Evolutionary conservation across 768 basidiomycete species (phyloP).

Genomic region (Suillus plorans): DNA sequence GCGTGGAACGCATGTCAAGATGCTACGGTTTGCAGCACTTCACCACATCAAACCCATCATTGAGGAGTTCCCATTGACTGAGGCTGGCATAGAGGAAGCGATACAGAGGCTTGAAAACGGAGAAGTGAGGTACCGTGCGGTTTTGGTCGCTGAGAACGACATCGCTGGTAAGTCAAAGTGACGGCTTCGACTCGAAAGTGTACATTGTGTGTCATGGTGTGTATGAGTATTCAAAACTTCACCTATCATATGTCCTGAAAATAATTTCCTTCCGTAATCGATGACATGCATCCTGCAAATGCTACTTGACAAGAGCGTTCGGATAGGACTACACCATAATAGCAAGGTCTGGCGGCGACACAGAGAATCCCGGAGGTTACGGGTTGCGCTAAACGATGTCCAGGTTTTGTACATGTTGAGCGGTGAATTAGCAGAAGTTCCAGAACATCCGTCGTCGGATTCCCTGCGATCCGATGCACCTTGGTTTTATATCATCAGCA

Average conservation of each 20-base stretch:
- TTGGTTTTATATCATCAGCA: not conserved
- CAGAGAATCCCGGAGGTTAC: no score
- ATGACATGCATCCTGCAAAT: not conserved
- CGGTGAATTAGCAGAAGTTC: not conserved
- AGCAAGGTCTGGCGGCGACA: no score
- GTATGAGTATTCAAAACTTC: not conserved
- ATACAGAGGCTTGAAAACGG: slow-evolving; percentile 25
- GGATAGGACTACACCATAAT: not conserved
- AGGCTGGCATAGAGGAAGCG: slow-evolving; percentile 29
- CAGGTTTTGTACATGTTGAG: not conserved
- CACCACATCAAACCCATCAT: slow-evolving; percentile 29
- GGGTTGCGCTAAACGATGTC: no score
- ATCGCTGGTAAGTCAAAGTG: not conserved
- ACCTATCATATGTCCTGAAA: not conserved
- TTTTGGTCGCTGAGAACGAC: slow-evolving; percentile 19
- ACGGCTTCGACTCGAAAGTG: not conserved
- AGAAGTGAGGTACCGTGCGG: slow-evolving; percentile 31
- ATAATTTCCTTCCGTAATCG: not conserved
- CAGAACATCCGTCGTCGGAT: not conserved
- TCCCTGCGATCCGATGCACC: not conserved
- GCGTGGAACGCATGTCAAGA: slow-evolving; percentile 28
- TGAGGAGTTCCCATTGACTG: slow-evolving; percentile 32
- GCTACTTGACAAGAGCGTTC: not conserved
- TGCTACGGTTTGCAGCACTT: slow-evolving; percentile 35
- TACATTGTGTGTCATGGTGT: no score